Evolutionary conservation across 306 rosid genomes (phyloP).

Genomic region (Corylus avellana): DNA sequence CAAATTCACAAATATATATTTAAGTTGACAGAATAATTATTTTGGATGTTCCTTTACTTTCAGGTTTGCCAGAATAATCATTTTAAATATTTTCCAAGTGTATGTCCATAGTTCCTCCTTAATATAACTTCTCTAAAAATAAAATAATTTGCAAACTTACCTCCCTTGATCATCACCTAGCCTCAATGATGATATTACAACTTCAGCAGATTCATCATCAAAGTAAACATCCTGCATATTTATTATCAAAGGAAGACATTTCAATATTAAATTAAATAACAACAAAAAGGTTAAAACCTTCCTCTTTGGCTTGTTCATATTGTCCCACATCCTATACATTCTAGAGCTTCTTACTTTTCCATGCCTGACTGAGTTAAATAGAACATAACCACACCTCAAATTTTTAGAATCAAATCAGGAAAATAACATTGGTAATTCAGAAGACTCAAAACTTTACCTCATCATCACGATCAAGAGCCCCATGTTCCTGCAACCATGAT

Average conservation of each 20-base stretch:
- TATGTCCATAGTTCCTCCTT: not conserved
- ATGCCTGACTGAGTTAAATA: not conserved
- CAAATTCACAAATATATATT: not conserved
- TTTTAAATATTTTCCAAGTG: not conserved
- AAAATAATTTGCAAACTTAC: slow-evolving; percentile 46
- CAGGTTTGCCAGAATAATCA: not conserved
- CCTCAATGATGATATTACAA: slow-evolving; percentile 87
- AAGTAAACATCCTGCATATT: slow-evolving; percentile 85
- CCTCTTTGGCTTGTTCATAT: not conserved
- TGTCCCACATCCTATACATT: not conserved
- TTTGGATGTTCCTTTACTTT: not conserved
- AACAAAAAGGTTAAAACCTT: not conserved
- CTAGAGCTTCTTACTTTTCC: not conserved
- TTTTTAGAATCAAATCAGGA: slow-evolving; percentile 24
- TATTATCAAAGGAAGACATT: slow-evolving; percentile 18
- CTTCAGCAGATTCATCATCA: slow-evolving; percentile 97
- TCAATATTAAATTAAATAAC: slow-evolving; percentile 10
- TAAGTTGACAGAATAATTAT: not conserved
- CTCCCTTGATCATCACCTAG: slow-evolving; percentile 98
- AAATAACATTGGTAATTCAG: slow-evolving; percentile 17
- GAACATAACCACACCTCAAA: slow-evolving; percentile 13
- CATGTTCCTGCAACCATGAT: slow-evolving; percentile 69
- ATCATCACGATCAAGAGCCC: slow-evolving; percentile 74
- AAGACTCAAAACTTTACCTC: slow-evolving; percentile 59
- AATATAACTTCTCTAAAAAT: not conserved